Evolutionary conservation across 176 grass and related monocot species (phyloP).

Genomic region (Guadua angustifolia): DNA sequence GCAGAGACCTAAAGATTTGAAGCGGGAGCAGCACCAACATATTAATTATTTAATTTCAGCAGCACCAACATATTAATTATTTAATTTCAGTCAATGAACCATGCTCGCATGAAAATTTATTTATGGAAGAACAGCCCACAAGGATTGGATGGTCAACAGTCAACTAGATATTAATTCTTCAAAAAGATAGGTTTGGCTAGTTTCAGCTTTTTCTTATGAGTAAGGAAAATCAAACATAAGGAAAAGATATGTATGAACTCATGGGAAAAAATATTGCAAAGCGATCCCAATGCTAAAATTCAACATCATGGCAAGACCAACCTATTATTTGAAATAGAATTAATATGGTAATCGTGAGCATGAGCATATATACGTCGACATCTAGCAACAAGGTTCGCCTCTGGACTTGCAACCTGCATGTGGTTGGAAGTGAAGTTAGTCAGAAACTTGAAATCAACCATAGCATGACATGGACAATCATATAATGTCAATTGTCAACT

Average conservation of each 20-base stretch:
- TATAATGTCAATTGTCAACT: neutral
- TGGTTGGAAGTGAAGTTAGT: conserved; percentile 39
- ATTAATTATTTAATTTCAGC: conserved; percentile 16
- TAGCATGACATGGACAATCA: conserved; percentile 3
- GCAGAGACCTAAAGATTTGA: conserved; percentile 28
- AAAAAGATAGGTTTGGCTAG: conserved; percentile 3
- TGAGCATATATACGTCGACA: conserved; percentile 87
- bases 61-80: conserved; percentile 17
- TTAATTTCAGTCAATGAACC: conserved; percentile 22
- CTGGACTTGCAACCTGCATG: conserved; percentile 75
- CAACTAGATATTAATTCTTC: conserved; percentile 24
- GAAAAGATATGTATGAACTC: neutral
- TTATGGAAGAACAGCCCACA: neutral
- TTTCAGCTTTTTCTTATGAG: neutral
- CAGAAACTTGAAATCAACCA: neutral
- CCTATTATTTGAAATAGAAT: conserved; percentile 96
- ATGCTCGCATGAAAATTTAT: conserved; percentile 16
- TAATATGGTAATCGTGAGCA: conserved; percentile 96
- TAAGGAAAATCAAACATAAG: neutral
- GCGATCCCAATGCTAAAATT: conserved; percentile 9
- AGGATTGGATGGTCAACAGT: neutral
- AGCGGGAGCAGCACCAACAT: conserved; percentile 11
- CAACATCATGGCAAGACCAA: conserved; percentile 24
- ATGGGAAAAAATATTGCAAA: neutral
- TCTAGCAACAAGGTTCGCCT: conserved; percentile 75